A percentile compares a stretch with the other conserved stretches of the same genome.
Conservation (phyloP, 148 eudicot genomes). For the Beta vulgaris region DNA sequence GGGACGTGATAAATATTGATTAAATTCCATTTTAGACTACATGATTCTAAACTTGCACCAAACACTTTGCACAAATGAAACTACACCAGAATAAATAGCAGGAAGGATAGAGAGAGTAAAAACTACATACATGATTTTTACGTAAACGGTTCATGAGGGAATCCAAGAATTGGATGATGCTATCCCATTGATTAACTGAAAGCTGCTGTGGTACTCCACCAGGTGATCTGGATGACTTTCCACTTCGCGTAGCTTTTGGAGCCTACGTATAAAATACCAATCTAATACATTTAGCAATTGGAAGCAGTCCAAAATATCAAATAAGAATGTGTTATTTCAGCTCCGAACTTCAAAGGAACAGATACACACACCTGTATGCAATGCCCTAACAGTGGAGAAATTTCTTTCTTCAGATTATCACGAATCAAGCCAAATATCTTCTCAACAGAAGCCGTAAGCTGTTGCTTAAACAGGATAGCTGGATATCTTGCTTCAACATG, state of each 20-base stretch:
- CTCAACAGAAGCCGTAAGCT: slow-evolving; percentile 92
- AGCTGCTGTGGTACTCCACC: slow-evolving; percentile 64
- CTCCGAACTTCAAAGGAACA: background rate
- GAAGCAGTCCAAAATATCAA: background rate
- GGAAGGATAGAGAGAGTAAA: background rate
- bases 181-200: slow-evolving; percentile 81
- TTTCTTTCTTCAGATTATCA: slow-evolving; percentile 98
- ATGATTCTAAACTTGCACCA: background rate
- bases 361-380: slow-evolving; percentile 77
- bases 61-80: background rate
- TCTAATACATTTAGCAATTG: background rate
- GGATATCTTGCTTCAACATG: slow-evolving; percentile 90
- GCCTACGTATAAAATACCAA: slow-evolving; percentile 44
- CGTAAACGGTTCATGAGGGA: slow-evolving; percentile 77
- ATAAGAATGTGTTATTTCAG: background rate
- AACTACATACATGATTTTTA: slow-evolving; percentile 63
- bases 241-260: slow-evolving; percentile 75
- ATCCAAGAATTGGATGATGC: slow-evolving; percentile 88
- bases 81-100: background rate
- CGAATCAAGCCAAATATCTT: slow-evolving; percentile 96
- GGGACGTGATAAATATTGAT: too few relatives aligned
- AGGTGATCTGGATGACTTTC: slow-evolving; percentile 85
- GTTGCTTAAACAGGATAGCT: slow-evolving; percentile 92
- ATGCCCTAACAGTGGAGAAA: slow-evolving; percentile 67
- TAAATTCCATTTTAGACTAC: too few relatives aligned